Evolutionary conservation across 2,329 filamentous ascomycete species (phyloP).

Genomic region (Helminthosporium solani): DNA sequence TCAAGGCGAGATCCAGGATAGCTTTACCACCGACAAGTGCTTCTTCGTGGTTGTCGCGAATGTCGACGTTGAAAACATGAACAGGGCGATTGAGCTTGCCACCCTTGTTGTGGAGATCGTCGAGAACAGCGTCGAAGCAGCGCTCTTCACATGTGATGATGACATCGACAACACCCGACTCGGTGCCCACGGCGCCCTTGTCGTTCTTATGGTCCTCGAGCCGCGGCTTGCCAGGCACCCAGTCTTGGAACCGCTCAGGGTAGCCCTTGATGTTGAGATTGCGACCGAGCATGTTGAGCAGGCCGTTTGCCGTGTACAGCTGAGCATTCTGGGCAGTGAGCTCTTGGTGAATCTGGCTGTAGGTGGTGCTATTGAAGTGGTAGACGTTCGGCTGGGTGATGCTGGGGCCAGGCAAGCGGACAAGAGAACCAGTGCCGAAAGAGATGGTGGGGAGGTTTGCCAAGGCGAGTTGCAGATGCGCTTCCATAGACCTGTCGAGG

Average conservation of each 20-base stretch:
- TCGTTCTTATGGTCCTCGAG: conserved; percentile 71
- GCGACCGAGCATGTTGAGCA: conserved; percentile 92
- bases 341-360: conserved; percentile 91
- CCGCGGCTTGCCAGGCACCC: conserved; percentile 82
- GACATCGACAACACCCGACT: conserved; percentile 86
- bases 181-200: conserved; percentile 75
- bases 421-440: conserved; percentile 92
- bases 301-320: conserved; percentile 86
- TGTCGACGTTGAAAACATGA: conserved; percentile 97
- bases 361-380: conserved; percentile 95
- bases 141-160: conserved; percentile 97
- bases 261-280: conserved; percentile 93
- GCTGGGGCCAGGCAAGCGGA: conserved; percentile 86
- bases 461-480: conserved; percentile 86
- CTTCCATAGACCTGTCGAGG: conserved; percentile 81
- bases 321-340: conserved; percentile 81
- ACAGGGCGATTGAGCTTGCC: conserved; percentile 87
- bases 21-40: conserved; percentile 85
- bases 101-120: conserved; percentile 85
- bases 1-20: conserved; percentile 86
- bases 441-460: conserved; percentile 92
- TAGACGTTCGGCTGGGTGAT: conserved; percentile 96
- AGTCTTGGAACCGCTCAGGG: conserved; percentile 97
- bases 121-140: conserved; percentile 96
- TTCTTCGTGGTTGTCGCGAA: conserved; percentile 97